Conservation (phyloP, 345 rosid species). For the Eucalyptus erythrocorys region DNA sequence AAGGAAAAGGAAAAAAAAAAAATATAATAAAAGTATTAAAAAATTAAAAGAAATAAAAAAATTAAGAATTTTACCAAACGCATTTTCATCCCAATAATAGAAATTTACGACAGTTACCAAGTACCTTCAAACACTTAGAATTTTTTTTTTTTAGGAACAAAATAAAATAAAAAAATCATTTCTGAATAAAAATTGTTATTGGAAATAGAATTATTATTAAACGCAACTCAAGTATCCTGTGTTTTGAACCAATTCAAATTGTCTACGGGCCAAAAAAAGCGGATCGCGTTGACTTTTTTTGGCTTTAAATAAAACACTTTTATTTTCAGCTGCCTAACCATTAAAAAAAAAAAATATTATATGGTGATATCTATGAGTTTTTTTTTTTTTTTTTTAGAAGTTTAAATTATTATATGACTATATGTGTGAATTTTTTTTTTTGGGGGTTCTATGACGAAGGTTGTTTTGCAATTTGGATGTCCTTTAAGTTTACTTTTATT, state of each 20-base stretch:
- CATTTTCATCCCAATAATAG: no score
- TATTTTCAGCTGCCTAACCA: neutral
- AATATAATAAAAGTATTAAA: no score
- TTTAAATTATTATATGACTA: neutral
- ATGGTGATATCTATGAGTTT: no score
- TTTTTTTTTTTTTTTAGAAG: no score
- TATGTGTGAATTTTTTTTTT: neutral
- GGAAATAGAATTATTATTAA: no score
- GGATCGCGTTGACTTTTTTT: neutral
- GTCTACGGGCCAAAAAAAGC: no score
- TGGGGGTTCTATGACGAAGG: neutral
- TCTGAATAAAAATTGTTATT: no score
- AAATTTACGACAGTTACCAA: no score
- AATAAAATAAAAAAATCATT: no score
- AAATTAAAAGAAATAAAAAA: no score
- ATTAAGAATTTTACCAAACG: no score
- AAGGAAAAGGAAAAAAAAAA: no score
- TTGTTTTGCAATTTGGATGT: neutral
- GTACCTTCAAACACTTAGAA: rapidly evolving
- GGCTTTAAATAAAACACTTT: neutral
- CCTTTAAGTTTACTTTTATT: neutral
- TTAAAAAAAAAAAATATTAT: neutral
- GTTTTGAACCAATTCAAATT: neutral
- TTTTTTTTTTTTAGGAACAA: rapidly evolving
- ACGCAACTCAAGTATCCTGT: neutral